Base-by-base conservation (phyloP, 768 basidiomycete species). In the Lactarius evosmus region DNA sequence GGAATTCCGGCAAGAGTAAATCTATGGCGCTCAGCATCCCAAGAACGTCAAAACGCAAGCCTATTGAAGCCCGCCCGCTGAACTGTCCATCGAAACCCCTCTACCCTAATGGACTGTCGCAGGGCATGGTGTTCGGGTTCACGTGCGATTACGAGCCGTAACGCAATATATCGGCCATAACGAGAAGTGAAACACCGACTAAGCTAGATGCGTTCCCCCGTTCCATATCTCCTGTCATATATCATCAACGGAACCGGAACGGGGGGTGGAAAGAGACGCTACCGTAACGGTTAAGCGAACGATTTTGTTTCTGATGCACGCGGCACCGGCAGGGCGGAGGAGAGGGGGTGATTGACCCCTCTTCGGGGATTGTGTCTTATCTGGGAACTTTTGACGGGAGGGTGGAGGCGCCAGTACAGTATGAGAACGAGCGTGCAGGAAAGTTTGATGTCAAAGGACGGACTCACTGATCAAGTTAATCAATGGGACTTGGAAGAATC, bases 11-110 rank as follows among this genome's bases (percentile, higher is more conserved):
- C 22, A 32, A 32, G 29, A 38, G 27, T 46, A 12, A 40, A 14
- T n/a, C 27, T 16, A 25, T 22, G 56, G 33, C 8, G 38, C 29
- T 22, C 50, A 53, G 29, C 51, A 46, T n/a, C 0, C 30, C 59
- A 53, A 58, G 29, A 25, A 62, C 27, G 29, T 38, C 34, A 62
- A 32, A 51, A 33, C 9, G 25, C 54, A 22, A n/a, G 44, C 22
- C 27, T 40, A 36, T 55, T 12, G 9, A 14, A 49, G 25, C 9
- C 17, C 19, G 22, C 46, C 12, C 7, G 30, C 12, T 51, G 44
- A 27, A 16, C 46, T 46, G 22, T 59, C 33, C 63, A 41, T 33
- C 12, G 38, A 60, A 56, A 33, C 58, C 52, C 29, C 49, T 41
- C 58, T 49, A 22, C 36, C 58, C 30, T 56, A 30, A 40, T n/a